phyloP scores from a whole-genome alignment of 371 early-diverging fungal species.

The Mortierella sp. region DNA sequence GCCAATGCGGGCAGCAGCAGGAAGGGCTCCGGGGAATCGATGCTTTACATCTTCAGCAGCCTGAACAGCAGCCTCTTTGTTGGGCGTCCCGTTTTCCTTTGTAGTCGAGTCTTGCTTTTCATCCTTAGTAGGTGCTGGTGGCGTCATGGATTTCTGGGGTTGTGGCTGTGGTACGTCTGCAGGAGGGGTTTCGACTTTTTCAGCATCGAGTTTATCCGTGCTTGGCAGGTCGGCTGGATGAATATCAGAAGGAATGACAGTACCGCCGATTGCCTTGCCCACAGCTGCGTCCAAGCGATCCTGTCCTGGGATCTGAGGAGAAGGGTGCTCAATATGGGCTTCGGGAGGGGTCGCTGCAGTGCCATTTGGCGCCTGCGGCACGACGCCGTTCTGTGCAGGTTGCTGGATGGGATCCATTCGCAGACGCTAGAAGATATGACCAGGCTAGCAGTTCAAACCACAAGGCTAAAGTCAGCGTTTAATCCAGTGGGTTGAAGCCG shows the following conservation, averaged over 20 bases:
- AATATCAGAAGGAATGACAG: slow-evolving; percentile 45
- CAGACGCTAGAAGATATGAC: slow-evolving; percentile 1
- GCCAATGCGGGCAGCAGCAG: slow-evolving; percentile 31
- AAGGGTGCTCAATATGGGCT: slow-evolving; percentile 13
- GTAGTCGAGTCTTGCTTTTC: neutral
- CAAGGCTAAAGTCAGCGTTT: neutral
- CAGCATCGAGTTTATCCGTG: slow-evolving; percentile 21
- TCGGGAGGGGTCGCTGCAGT: slow-evolving; percentile 12
- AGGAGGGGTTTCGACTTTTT: slow-evolving; percentile 3
- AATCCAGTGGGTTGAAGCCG: too few species aligned
- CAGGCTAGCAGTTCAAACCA: neutral
- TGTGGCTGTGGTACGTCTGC: slow-evolving; percentile 8
- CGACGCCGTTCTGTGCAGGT: slow-evolving; percentile 15
- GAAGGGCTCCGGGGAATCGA: slow-evolving; percentile 29
- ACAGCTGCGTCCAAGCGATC: slow-evolving; percentile 28
- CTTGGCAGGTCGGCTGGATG: slow-evolving; percentile 32
- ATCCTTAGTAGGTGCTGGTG: slow-evolving; percentile 5
- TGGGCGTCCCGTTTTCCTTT: neutral
- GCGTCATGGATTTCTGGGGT: too few species aligned
- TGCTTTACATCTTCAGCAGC: slow-evolving; percentile 5
- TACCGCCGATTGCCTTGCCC: slow-evolving; percentile 48
- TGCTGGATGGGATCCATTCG: slow-evolving; percentile 39
- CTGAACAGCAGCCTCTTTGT: neutral
- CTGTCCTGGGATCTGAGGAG: slow-evolving; percentile 33
- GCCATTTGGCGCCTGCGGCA: slow-evolving; percentile 7